phyloP scores from a whole-genome alignment of 2,329 filamentous ascomycete genomes.

The Pseudogymnoascus sp. region DNA sequence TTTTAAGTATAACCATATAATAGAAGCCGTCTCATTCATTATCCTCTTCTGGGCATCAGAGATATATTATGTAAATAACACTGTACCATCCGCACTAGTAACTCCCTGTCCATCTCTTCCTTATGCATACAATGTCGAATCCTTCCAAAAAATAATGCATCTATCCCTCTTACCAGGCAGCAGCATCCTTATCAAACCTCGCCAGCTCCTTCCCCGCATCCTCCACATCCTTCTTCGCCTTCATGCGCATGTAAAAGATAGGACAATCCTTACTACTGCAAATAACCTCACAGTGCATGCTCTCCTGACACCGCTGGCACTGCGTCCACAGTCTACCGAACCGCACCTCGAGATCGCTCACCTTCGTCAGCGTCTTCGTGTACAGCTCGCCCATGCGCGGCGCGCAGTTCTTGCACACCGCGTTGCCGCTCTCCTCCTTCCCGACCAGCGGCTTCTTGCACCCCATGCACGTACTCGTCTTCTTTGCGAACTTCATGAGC shows the following conservation, averaged over 20 bases:
- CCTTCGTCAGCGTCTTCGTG: slow-evolving; percentile 78
- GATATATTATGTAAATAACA: not conserved
- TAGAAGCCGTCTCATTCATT: not conserved
- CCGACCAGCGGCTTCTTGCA: slow-evolving; percentile 91
- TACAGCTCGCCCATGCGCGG: slow-evolving; percentile 87
- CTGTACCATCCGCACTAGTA: not conserved
- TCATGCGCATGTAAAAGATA: slow-evolving; percentile 99
- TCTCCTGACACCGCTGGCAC: slow-evolving; percentile 94
- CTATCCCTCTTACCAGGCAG: slow-evolving; percentile 37
- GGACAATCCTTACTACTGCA: slow-evolving; percentile 94
- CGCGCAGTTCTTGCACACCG: slow-evolving; percentile 80
- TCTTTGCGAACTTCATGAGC: slow-evolving; percentile 97
- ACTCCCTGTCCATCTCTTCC: not conserved
- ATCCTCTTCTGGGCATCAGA: not conserved
- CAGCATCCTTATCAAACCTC: slow-evolving; percentile 80
- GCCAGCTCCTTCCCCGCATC: slow-evolving; percentile 85
- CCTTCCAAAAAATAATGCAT: not conserved
- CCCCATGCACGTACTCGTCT: slow-evolving; percentile 96
- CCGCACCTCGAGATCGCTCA: slow-evolving; percentile 84
- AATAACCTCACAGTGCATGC: slow-evolving; percentile 97
- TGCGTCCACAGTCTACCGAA: slow-evolving; percentile 96
- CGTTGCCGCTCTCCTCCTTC: slow-evolving; percentile 71
- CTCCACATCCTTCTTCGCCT: slow-evolving; percentile 97
- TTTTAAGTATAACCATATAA: not conserved
- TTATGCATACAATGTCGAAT: not conserved